Conservation (phyloP, 2,329 filamentous ascomycete species). For the Trichoderma breve region DNA sequence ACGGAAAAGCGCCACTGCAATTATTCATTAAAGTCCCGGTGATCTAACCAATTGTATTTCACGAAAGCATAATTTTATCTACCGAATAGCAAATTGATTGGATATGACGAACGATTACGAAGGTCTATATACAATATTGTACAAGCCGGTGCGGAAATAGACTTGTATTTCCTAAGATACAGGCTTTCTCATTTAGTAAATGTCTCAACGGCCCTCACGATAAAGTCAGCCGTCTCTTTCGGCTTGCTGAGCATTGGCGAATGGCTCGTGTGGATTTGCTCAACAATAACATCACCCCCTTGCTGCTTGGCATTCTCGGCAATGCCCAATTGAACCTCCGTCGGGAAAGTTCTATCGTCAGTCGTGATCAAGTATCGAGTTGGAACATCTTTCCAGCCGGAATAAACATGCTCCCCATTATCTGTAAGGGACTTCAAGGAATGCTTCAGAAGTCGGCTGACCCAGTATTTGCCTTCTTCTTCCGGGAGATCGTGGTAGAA, state of each 20-base stretch:
- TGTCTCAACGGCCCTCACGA: conserved; percentile 30
- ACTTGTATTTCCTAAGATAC: neutral
- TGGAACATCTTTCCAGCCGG: conserved; percentile 49
- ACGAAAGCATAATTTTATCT: neutral
- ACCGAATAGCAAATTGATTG: neutral
- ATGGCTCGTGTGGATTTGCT: conserved; percentile 46
- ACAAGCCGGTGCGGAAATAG: neutral
- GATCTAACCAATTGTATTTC: neutral
- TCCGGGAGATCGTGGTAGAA: conserved; percentile 51
- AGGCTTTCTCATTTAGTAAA: conserved; percentile 19
- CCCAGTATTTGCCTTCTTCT: conserved; percentile 44
- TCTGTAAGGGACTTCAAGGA: conserved; percentile 45
- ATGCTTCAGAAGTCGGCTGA: conserved; percentile 40
- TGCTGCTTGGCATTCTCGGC: conserved; percentile 40
- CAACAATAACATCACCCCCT: conserved; percentile 36
- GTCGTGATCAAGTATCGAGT: conserved; percentile 45
- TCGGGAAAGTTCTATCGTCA: conserved; percentile 42
- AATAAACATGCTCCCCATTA: conserved; percentile 43
- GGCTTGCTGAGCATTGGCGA: conserved; percentile 50
- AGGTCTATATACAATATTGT: neutral
- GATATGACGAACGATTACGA: neutral
- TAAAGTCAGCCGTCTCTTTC: conserved; percentile 37
- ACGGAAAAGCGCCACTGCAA: neutral
- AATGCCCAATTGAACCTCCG: conserved; percentile 38
- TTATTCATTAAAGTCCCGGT: neutral